Base-by-base conservation (phyloP, 2,329 filamentous ascomycete species). In the Calonectria pseudoreteaudii region DNA sequence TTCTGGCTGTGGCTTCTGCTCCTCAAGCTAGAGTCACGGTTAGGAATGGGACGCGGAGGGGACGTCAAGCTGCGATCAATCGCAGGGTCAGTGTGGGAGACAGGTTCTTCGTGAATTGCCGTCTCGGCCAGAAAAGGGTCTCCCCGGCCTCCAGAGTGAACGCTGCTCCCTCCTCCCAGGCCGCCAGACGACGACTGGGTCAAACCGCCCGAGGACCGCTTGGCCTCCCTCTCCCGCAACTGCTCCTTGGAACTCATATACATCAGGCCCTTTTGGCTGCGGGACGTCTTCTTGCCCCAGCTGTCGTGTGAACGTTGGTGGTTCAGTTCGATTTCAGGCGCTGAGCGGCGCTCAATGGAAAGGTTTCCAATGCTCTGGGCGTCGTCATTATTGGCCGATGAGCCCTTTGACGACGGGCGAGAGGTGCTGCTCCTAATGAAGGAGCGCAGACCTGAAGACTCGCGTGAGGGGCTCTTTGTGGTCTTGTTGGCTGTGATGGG, bases 241-340 rank as follows among this genome's bases (percentile, higher is more conserved):
- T 89, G 88, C 82, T 95, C 93, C 80, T 90, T 93, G 58, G 93
- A 94, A 84, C 89, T 92, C 92, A 93, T 94, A 80, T 94, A 94
- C 89, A 93, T 92, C 80, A 94, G 84, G 4, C 92, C 90, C 81
- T 89, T 91, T 74, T 89, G 84, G 71, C 85, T 86, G 34, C 91
- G 87, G 3, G 83, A 83, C 50, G 88, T 85, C 80, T 91, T 93
- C 81, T 86, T 90, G 26, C 89, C 89, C 91, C 91, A 93, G 81
- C 90, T 92, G 78, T 93, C 91, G 75, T 88, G 86, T 2, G 91
- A 93, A 52, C 86, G 85, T 79, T 90, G 86, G 68, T 86, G 87
- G 74, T 85, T 86, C 76, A 92, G 81, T 75, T 92, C 89, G 16
- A 86, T 84, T 0, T 85, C 84, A 20, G 87, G 85, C 14, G 87